Evolutionary conservation across 75 land plant genomes (phyloP).

Genomic region (Cunninghamia lanceolata): DNA sequence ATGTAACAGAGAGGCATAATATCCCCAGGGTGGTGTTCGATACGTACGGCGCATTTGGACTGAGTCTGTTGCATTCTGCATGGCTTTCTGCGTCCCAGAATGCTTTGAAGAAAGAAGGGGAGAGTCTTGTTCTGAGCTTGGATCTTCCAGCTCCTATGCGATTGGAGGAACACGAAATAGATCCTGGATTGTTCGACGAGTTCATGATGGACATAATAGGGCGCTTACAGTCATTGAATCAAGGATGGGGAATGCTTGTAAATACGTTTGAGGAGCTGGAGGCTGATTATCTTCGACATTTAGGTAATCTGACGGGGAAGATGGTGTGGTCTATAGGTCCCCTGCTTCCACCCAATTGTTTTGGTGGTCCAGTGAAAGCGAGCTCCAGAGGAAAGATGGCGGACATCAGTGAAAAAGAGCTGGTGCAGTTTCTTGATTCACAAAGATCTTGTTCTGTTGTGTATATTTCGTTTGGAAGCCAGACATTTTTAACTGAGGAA

Average conservation of each 20-base stretch:
- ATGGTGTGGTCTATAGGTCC: slow-evolving; percentile 46
- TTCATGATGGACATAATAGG: not conserved
- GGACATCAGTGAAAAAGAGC: not conserved
- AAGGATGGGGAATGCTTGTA: slow-evolving; percentile 23
- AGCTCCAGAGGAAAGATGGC: not conserved
- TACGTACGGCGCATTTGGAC: not conserved
- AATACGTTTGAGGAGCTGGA: slow-evolving; percentile 42
- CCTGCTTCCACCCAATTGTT: not conserved
- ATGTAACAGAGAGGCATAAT: not conserved
- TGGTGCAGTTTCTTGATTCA: not conserved
- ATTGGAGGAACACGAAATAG: not conserved
- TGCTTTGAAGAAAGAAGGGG: not conserved
- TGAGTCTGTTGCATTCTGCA: not conserved
- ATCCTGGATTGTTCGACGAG: not conserved
- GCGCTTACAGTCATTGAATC: not conserved
- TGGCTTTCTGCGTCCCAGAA: not conserved
- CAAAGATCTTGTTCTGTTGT: not conserved
- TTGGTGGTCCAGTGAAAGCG: not conserved
- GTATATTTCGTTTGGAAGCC: slow-evolving; percentile 9
- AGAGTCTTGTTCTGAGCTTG: not conserved
- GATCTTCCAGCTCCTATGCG: not conserved
- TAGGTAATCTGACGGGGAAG: slow-evolving; percentile 7
- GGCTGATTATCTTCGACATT: slow-evolving; percentile 14
- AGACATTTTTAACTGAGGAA: not conserved
- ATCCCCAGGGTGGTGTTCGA: not conserved